These are phyloP conservation scores for Takashimella koratensis DNA, from an alignment of 1,284 basidiomycete genomes.

Conservation along the genomic window DNA sequence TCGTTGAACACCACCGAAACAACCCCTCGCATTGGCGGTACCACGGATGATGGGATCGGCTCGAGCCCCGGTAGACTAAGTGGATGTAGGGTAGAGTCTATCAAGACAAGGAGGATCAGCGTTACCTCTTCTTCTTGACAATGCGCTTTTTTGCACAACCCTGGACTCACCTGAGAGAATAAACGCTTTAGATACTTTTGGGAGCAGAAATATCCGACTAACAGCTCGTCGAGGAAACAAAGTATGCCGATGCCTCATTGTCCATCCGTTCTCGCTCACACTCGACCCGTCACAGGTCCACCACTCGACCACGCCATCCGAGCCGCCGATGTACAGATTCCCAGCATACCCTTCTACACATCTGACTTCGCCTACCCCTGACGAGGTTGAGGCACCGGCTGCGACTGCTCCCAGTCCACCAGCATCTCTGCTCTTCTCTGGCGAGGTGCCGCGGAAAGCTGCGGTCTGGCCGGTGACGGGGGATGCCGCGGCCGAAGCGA, in stretches of 20 bases:
- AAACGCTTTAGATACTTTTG: slow-evolving; percentile 65
- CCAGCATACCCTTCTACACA: slow-evolving; percentile 47
- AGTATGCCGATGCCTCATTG: slow-evolving; percentile 39
- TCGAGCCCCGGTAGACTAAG: slow-evolving; percentile 75
- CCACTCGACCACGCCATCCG: slow-evolving; percentile 49
- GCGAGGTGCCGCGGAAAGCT: background rate
- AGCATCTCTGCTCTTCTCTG: background rate
- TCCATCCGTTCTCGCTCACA: slow-evolving; percentile 33
- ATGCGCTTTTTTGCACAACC: background rate
- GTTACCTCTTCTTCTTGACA: background rate
- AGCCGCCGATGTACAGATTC: slow-evolving; percentile 48
- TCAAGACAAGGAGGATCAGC: slow-evolving; percentile 4
- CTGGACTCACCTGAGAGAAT: slow-evolving; percentile 62
- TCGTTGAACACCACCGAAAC: slow-evolving; percentile 76
- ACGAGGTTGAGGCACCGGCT: background rate
- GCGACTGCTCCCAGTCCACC: slow-evolving; percentile 1
- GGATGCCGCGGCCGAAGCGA: slow-evolving; percentile 14
- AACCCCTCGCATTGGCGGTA: slow-evolving; percentile 74
- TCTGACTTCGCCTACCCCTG: slow-evolving; percentile 22
- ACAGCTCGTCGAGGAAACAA: slow-evolving; percentile 54
- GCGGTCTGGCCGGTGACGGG: slow-evolving; percentile 8
- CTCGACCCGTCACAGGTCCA: slow-evolving; percentile 39
- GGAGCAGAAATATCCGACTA: slow-evolving; percentile 71
- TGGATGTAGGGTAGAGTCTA: slow-evolving; percentile 71
- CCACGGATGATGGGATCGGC: slow-evolving; percentile 56